Percentiles rank a stretch among this genome's conserved stretches.
Evolutionary conservation across 2,329 filamentous ascomycete species (phyloP).

Genomic region (Botrytis fabae): DNA sequence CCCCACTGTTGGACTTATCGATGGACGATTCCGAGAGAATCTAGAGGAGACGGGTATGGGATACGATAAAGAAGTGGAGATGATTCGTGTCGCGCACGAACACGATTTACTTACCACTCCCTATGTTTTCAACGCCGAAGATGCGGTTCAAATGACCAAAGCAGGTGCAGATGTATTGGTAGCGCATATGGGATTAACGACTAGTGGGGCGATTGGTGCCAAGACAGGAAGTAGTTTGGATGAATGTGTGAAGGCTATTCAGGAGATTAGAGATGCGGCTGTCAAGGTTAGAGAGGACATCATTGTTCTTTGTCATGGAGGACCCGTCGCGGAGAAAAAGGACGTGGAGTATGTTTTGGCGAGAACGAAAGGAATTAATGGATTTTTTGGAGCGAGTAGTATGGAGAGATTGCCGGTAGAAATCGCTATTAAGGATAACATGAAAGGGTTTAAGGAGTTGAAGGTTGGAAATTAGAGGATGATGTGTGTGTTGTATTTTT

Average conservation of each 20-base stretch:
- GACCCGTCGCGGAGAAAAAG: constrained; percentile 63
- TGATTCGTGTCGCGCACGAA: constrained; percentile 59
- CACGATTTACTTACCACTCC: constrained; percentile 66
- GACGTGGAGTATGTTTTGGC: constrained; percentile 64
- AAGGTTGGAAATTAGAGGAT: constrained; percentile 6
- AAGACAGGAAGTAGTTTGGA: constrained; percentile 61
- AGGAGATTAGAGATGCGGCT: constrained; percentile 64
- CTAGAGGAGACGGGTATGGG: constrained; percentile 74
- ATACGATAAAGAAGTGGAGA: constrained; percentile 65
- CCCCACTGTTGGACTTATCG: constrained; percentile 70
- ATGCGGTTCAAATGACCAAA: constrained; percentile 60
- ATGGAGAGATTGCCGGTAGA: constrained; percentile 71
- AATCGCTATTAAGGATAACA: constrained; percentile 60
- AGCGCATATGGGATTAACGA: constrained; percentile 68
- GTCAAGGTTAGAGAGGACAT: constrained; percentile 56
- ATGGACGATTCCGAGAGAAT: constrained; percentile 65
- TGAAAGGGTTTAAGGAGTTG: constrained; percentile 52
- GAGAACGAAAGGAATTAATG: constrained; percentile 63
- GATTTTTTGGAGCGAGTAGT: constrained; percentile 69
- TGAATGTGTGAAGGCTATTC: constrained; percentile 61
- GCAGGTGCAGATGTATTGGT: constrained; percentile 68
- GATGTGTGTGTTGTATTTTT: not conserved
- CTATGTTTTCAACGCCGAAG: constrained; percentile 65
- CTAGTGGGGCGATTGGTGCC: constrained; percentile 64
- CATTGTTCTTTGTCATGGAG: constrained; percentile 70